phyloP scores from a whole-genome alignment of 306 rosid species.

The Comarum palustre region DNA sequence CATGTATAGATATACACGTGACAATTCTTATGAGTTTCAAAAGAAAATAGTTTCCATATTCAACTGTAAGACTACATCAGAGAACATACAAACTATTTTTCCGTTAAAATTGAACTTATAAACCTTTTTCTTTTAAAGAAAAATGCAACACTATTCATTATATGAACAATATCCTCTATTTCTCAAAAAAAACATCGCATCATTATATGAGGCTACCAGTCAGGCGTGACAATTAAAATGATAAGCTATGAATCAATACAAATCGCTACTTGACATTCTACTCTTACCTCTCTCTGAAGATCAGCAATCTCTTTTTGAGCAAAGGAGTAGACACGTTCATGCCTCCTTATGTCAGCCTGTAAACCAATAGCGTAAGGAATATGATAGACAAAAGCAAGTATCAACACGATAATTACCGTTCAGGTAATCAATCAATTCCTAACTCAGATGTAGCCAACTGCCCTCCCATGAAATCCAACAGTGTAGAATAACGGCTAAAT shows the following conservation, averaged over 20 bases:
- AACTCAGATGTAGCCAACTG: neutral
- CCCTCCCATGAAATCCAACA: neutral
- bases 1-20: too few species aligned
- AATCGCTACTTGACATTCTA: neutral
- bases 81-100: neutral
- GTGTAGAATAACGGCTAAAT: neutral
- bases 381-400: neutral
- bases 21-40: too few species aligned
- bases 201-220: too few species aligned
- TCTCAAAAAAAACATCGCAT: too few species aligned
- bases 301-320: slow-evolving; percentile 70
- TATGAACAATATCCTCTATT: too few species aligned
- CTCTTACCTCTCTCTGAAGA: slow-evolving; percentile 78
- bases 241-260: neutral
- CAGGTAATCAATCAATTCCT: neutral
- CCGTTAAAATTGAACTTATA: neutral
- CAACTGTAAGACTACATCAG: neutral
- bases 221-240: too few species aligned
- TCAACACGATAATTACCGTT: neutral
- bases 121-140: neutral
- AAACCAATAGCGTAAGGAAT: slow-evolving; percentile 27
- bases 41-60: neutral
- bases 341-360: slow-evolving; percentile 75
- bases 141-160: neutral
- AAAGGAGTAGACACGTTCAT: slow-evolving; percentile 65